Percentiles rank a stretch among this genome's conserved stretches.
Evolutionary conservation across 306 rosid genomes (phyloP).

Genomic region (Acacia acuminata): DNA sequence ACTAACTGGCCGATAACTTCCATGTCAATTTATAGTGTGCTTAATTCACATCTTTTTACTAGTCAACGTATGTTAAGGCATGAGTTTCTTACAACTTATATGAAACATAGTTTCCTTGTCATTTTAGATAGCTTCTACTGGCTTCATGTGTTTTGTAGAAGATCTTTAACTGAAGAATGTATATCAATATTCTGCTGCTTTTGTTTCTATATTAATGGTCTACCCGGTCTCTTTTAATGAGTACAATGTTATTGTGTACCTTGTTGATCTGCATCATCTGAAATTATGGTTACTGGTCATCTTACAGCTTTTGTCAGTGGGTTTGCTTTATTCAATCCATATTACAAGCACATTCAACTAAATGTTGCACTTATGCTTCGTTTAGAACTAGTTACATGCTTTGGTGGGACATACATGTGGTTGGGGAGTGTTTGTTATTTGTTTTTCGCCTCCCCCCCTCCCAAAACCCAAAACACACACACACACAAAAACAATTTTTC

Average conservation of each 20-base stretch:
- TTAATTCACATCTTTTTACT: not conserved
- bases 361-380: not conserved
- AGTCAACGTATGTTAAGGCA: not conserved
- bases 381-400: constrained; percentile 3
- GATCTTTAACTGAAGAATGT: not conserved
- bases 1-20: not conserved
- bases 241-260: not conserved
- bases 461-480: no score
- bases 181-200: not conserved
- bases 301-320: constrained; percentile 16
- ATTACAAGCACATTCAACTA: constrained; percentile 20
- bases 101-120: not conserved
- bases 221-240: not conserved
- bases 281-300: constrained; percentile 11
- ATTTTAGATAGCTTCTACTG: not conserved
- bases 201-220: not conserved
- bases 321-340: constrained; percentile 9
- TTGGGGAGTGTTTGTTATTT: not conserved
- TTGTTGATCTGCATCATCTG: constrained; percentile 5
- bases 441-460: not conserved
- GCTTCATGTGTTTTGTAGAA: not conserved
- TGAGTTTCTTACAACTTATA: not conserved
- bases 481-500: constrained; percentile 1
- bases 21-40: not conserved
- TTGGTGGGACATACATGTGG: not conserved